Evolutionary conservation across 2,329 filamentous ascomycete genomes (phyloP).

Genomic region (Penicillium janthinellum): DNA sequence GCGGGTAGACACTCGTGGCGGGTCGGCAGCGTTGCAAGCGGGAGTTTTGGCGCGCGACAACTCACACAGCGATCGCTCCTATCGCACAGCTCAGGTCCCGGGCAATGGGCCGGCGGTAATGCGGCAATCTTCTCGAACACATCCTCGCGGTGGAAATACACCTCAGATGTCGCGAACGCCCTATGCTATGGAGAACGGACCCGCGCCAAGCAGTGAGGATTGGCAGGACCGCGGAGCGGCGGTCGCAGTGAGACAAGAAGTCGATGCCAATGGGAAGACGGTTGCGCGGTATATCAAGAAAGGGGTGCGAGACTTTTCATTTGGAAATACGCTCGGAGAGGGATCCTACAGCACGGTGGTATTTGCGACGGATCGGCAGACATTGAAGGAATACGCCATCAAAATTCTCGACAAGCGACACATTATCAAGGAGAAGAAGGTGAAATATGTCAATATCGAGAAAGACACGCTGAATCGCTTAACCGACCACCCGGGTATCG

Average conservation of each 20-base stretch:
- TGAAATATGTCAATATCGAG: slow-evolving; percentile 99
- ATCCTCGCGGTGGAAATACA: slow-evolving; percentile 52
- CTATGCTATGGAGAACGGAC: slow-evolving; percentile 61
- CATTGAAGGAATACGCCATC: slow-evolving; percentile 93
- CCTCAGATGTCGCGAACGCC: slow-evolving; percentile 45
- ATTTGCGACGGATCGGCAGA: slow-evolving; percentile 89
- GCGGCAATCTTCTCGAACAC: slow-evolving; percentile 73
- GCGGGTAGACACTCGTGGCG: slow-evolving; percentile 65
- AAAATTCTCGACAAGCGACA: slow-evolving; percentile 98
- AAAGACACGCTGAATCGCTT: slow-evolving; percentile 96
- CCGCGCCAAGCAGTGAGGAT: slow-evolving; percentile 74
- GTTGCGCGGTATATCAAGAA: slow-evolving; percentile 88
- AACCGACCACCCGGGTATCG: slow-evolving; percentile 94
- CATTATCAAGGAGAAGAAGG: slow-evolving; percentile 99
- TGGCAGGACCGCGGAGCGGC: slow-evolving; percentile 97
- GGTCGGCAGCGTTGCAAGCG: slow-evolving; percentile 60
- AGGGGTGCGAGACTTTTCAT: slow-evolving; percentile 94
- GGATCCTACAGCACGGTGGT: slow-evolving; percentile 97
- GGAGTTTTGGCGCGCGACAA: slow-evolving; percentile 67
- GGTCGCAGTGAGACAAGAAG: slow-evolving; percentile 75
- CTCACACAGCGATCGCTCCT: slow-evolving; percentile 69
- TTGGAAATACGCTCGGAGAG: slow-evolving; percentile 87
- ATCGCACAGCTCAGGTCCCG: slow-evolving; percentile 62
- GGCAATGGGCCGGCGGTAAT: slow-evolving; percentile 68
- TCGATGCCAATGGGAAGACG: slow-evolving; percentile 81